Evolutionary conservation across 2,329 filamentous ascomycete species (phyloP), one percentile per base, ranked within the genome.

Genomic region (Diaporthe citrichinensis): DNA sequence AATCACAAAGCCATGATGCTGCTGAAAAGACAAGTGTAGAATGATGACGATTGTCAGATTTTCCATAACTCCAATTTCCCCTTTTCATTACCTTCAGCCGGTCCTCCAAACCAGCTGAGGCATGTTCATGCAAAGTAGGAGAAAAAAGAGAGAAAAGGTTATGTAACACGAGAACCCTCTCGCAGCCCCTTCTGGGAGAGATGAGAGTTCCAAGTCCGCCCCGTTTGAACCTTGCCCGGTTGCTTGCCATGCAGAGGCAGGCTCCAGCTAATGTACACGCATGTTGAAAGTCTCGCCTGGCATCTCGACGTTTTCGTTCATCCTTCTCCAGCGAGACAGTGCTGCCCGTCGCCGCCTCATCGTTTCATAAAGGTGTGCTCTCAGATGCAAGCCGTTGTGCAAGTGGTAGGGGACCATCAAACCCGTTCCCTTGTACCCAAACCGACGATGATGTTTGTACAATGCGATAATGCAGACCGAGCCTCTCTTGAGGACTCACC

Each of bases 101-200:
- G 44, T 39, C 28, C 4, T 59, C 25, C 71, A 49, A 49, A 25
- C 71, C 58, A 57, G 59, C 49, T 28, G 59, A 73, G 71, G 71
- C 25, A 23, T 73, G 51, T 65, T 65, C 46, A 57, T 57, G 58
- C 58, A 73, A 65, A 53, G 36, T 20, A 53, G 6, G 62, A 65
- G 59, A 9, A 46, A n/a, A 46, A 44, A 23, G 12, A 28, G 9
- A 41, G 17, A 55, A 53, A 53, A 34, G 36, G 36, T 31, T 73
- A 73, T 73, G 71, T 46, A 36, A 73, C 71, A 65, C 58, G 71
- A 55, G 71, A 73, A 57, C 46, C 59, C 25, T 62, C 55, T 62
- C 71, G 51, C 25, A 51, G 71, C 51, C 51, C 25, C 61, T 9
- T 31, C 12, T 57, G 49, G 46, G 51, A 65, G 58, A 73, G 71